These are phyloP conservation scores for Sporobolomyces phaffii DNA, from an alignment of 768 basidiomycete genomes.

Conservation along the genomic window DNA sequence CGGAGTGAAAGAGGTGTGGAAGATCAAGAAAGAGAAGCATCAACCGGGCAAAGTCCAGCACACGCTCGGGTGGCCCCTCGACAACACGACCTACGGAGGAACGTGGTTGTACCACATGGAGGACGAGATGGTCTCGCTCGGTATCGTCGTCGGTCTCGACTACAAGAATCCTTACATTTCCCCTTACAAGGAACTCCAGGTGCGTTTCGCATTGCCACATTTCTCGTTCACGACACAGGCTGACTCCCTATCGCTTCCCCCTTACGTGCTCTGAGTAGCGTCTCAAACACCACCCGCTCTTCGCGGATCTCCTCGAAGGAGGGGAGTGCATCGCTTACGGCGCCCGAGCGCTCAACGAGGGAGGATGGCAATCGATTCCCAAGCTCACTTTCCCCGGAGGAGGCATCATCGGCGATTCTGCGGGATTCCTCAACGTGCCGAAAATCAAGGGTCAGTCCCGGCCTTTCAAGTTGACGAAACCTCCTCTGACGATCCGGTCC, in stretches of 20 bases:
- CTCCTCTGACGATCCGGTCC: neutral
- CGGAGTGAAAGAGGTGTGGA: conserved; percentile 96
- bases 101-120: conserved; percentile 96
- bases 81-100: conserved; percentile 74
- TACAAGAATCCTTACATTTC: conserved; percentile 88
- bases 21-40: conserved; percentile 63
- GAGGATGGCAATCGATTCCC: conserved; percentile 86
- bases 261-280: conserved; percentile 52
- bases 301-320: conserved; percentile 69
- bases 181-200: conserved; percentile 90
- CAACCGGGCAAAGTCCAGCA: conserved; percentile 80
- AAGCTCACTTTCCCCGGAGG: conserved; percentile 85
- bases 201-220: conserved; percentile 45
- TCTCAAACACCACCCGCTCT: conserved; percentile 96
- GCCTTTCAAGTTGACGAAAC: neutral
- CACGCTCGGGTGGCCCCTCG: conserved; percentile 88
- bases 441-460: conserved; percentile 74
- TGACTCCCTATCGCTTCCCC: conserved; percentile 34
- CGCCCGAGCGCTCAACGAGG: conserved; percentile 82
- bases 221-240: conserved; percentile 12
- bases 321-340: conserved; percentile 81
- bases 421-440: conserved; percentile 90
- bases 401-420: conserved; percentile 87
- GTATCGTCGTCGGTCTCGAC: conserved; percentile 87
- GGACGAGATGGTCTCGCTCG: conserved; percentile 78